Percentiles rank a stretch among this genome's conserved stretches.
Conservation (phyloP, 148 eudicot species). For the Rhododendron williamsianum region DNA sequence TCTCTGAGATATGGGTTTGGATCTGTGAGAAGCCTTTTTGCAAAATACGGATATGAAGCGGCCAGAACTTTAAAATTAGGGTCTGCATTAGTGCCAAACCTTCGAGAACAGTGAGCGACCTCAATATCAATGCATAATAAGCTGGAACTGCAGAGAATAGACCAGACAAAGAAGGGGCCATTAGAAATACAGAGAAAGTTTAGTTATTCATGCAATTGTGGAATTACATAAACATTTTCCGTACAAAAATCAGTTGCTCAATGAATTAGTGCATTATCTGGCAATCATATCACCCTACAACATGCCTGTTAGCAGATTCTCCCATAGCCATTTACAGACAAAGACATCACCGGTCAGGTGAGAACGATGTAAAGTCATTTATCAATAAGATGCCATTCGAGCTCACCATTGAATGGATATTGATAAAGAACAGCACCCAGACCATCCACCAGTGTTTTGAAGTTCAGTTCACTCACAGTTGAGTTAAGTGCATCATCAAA, state of each 20-base stretch:
- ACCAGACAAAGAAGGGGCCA: slow-evolving; percentile 6
- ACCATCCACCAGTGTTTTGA: slow-evolving; percentile 94
- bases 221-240: neutral
- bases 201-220: neutral
- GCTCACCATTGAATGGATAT: slow-evolving; percentile 91
- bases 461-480: slow-evolving; percentile 96
- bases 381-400: slow-evolving; percentile 2
- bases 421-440: slow-evolving; percentile 89
- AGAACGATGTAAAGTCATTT: neutral
- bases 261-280: neutral
- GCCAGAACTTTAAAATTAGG: slow-evolving; percentile 96
- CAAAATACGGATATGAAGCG: slow-evolving; percentile 98
- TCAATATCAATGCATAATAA: slow-evolving; percentile 90
- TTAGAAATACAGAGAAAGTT: slow-evolving; percentile 11
- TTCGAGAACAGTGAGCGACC: slow-evolving; percentile 95
- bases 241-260: neutral
- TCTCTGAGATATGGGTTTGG: slow-evolving; percentile 97
- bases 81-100: slow-evolving; percentile 96
- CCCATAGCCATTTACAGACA: neutral
- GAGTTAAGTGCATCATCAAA: slow-evolving; percentile 94
- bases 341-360: neutral
- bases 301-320: neutral
- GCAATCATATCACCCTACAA: neutral
- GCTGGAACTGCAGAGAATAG: slow-evolving; percentile 72
- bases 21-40: slow-evolving; percentile 98